Evolutionary conservation across 2,329 filamentous ascomycete species (phyloP), one percentile per base, ranked within the genome.

Genomic region (Ophiostoma montium): DNA sequence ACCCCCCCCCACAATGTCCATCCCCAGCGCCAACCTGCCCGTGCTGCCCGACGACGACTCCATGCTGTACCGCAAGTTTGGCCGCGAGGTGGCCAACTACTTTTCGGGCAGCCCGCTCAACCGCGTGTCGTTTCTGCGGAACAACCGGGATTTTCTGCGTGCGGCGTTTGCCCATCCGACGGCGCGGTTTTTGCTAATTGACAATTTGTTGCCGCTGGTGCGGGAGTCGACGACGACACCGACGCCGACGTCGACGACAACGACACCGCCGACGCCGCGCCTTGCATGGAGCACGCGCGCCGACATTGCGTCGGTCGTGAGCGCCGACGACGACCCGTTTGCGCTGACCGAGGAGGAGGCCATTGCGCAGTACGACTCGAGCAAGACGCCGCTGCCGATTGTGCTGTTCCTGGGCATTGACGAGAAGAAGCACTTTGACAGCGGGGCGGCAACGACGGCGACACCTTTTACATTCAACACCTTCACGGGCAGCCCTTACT

Each of bases 391-490:
- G 15, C 65, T 70, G 18, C 82, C 88, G 3, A 74, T 86, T 54
- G 70, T 95, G 47, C 71, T 96, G 47, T 95, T 96, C 61, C 68
- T 96, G 27, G 90, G 90, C 0, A 65, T 95, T 44, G 80, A 94
- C 56, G 87, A 94, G 57, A 65, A 63, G 57, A 54, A 57, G 32
- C 46, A 47, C 18, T 55, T 57, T 15, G 66, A 49, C 6, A 39
- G 49, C 47, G 52, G 60, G 3, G 65, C 52, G 6, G 46, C 52
- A 4, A 65, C 52, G 10, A 38, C 53, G 13, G 54, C 63, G 21
- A 43, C 52, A 12, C 74, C 68, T 0, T 75, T 84, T 47, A 60
- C 70, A 52, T 83, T 82, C 59, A 80, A 78, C 52, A 78, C 78
- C 44, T 94, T 94, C 62, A 75, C 71, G 32, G 92, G 90, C 3